These are phyloP conservation scores for Globisporangium solare DNA, from an alignment of 352 stramenopile genomes.

Conservation along the genomic window DNA sequence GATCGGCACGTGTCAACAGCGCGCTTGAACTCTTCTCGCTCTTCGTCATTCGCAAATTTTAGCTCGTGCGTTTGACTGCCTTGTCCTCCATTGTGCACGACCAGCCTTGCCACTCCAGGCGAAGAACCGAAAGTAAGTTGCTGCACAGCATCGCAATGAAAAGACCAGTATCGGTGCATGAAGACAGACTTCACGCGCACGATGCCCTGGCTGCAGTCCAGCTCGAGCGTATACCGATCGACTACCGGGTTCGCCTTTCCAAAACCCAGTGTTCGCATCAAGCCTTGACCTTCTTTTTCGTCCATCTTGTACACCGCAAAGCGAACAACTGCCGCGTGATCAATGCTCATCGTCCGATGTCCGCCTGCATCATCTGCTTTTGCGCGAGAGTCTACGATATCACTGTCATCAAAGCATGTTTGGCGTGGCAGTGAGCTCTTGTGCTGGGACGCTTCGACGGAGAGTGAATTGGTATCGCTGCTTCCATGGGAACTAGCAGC, in stretches of 20 bases:
- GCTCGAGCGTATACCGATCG: constrained; percentile 74
- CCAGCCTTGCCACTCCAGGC: constrained; percentile 35
- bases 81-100: constrained; percentile 53
- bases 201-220: constrained; percentile 65
- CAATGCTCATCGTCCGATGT: constrained; percentile 26
- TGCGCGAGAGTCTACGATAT: constrained; percentile 61
- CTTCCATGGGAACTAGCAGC: constrained; percentile 3
- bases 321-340: constrained; percentile 54
- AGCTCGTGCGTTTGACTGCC: constrained; percentile 57
- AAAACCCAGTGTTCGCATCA: constrained; percentile 62
- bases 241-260: constrained; percentile 63
- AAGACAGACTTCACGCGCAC: constrained; percentile 80
- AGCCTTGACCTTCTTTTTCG: constrained; percentile 45
- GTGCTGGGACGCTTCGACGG: neutral
- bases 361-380: constrained; percentile 24
- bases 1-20: constrained; percentile 50
- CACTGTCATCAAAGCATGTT: constrained; percentile 79
- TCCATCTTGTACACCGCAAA: constrained; percentile 77
- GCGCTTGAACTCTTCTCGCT: constrained; percentile 59
- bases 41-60: constrained; percentile 70
- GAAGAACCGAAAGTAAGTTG: constrained; percentile 35
- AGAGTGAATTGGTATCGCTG: constrained; percentile 6
- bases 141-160: constrained; percentile 66
- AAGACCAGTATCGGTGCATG: constrained; percentile 78
- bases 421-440: constrained; percentile 13